These are phyloP conservation scores for Candida piceae DNA, from an alignment of 805 yeast genomes.

Conservation along the genomic window DNA sequence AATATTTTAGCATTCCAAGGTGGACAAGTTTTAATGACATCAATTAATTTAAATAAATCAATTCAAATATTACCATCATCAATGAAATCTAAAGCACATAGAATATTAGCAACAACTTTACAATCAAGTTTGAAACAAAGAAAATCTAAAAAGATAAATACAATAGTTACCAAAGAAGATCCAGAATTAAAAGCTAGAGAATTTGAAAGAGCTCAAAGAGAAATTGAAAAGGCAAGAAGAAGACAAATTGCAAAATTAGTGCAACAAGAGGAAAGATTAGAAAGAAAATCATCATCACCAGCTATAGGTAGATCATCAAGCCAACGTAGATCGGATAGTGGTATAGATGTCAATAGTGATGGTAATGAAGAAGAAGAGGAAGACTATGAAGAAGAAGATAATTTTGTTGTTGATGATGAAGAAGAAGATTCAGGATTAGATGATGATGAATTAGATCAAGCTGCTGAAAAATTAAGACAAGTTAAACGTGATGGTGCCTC, in stretches of 20 bases:
- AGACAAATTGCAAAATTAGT: constrained; percentile 50
- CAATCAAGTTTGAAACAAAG: constrained; percentile 40
- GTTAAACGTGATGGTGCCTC: constrained; percentile 54
- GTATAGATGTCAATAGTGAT: constrained; percentile 39
- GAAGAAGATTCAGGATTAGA: constrained; percentile 28
- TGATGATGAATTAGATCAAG: constrained; percentile 41
- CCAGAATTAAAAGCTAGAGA: constrained; percentile 65
- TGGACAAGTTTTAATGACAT: constrained; percentile 65
- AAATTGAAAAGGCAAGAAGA: constrained; percentile 58
- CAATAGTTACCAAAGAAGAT: constrained; percentile 52
- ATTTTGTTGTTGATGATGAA: constrained; percentile 34
- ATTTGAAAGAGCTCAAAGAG: constrained; percentile 62
- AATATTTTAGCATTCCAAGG: constrained; percentile 68
- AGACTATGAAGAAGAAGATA: constrained; percentile 29
- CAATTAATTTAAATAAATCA: constrained; percentile 56
- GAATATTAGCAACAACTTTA: constrained; percentile 69
- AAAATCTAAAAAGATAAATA: constrained; percentile 44
- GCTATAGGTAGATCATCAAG: constrained; percentile 5
- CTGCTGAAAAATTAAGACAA: constrained; percentile 53
- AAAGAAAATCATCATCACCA: constrained; percentile 29
- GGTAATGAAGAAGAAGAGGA: constrained; percentile 27
- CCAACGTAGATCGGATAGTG: constrained; percentile 27
- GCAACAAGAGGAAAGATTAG: constrained; percentile 54
- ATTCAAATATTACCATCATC: constrained; percentile 86
- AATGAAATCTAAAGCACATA: constrained; percentile 79